A percentile compares a stretch with the other conserved stretches of the same genome.
Conservation (phyloP, 257 asterid genomes). For the Solanum dulcamara region DNA sequence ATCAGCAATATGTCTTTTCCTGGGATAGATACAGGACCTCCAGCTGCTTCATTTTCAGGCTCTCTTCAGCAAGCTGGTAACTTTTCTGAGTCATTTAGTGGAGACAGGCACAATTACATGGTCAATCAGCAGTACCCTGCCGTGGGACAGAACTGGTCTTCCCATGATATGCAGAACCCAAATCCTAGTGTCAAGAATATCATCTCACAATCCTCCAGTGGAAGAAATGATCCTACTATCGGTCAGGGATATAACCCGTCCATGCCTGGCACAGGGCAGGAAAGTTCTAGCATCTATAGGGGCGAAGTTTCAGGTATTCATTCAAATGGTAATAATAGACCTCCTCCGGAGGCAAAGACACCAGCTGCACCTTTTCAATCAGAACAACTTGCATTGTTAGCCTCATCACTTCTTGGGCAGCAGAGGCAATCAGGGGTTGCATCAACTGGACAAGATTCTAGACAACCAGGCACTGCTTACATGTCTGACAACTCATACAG, state of each 20-base stretch:
- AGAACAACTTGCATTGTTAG: constrained; percentile 66
- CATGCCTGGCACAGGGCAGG: constrained; percentile 3
- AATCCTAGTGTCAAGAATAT: constrained; percentile 11
- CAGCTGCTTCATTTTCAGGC: constrained; percentile 12
- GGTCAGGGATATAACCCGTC: constrained; percentile 19
- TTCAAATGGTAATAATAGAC: constrained; percentile 23
- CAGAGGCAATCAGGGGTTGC: constrained; percentile 37
- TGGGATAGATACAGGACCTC: constrained; percentile 13
- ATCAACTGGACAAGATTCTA: constrained; percentile 27
- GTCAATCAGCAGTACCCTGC: constrained; percentile 25
- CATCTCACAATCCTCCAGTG: constrained; percentile 15
- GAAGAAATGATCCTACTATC: constrained; percentile 10
- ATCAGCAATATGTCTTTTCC: constrained; percentile 3
- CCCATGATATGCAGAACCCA: constrained; percentile 30
- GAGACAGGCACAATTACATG: constrained; percentile 26
- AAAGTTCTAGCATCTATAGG: constrained; percentile 12
- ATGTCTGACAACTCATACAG: constrained; percentile 26
- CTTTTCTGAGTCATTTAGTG: constrained; percentile 7
- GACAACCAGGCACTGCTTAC: constrained; percentile 23
- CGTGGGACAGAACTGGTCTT: constrained; percentile 30
- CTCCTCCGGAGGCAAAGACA: constrained; percentile 27
- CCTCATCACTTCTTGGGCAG: constrained; percentile 65
- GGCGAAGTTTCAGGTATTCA: constrained; percentile 8
- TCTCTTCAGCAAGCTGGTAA: constrained; percentile 12
- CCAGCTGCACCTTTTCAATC: constrained; percentile 38